Evolutionary conservation across 495 filamentous ascomycete genomes (phyloP).

Genomic region (Barbatosphaeria neglecta): DNA sequence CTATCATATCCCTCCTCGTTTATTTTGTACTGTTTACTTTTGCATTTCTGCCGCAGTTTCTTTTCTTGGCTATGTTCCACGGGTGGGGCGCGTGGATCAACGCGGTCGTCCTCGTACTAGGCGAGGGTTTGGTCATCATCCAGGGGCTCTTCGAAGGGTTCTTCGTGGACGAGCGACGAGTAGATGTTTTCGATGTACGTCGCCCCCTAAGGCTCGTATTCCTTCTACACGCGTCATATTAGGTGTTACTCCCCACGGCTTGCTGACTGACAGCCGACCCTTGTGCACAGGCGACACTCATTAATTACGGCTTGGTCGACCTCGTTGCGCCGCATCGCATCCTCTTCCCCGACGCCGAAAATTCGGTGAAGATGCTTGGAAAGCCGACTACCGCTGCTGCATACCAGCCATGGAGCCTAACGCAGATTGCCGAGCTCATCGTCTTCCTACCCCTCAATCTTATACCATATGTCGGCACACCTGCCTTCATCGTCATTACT

Average conservation of each 20-base stretch:
- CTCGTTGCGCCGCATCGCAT: conserved; percentile 63
- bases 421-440: conserved; percentile 69
- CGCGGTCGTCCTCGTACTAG: conserved; percentile 66
- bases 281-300: conserved; percentile 27
- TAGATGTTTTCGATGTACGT: conserved; percentile 87
- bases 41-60: conserved; percentile 77
- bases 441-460: conserved; percentile 79
- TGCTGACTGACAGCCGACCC: background rate
- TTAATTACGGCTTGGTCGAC: conserved; percentile 36
- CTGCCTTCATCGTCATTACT: conserved; percentile 64
- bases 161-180: conserved; percentile 67
- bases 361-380: conserved; percentile 60
- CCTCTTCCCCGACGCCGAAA: conserved; percentile 47
- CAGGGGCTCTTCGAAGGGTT: conserved; percentile 69
- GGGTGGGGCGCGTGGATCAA: conserved; percentile 63
- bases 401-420: conserved; percentile 56
- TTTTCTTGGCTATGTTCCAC: conserved; percentile 70
- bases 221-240: too few species aligned
- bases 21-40: conserved; percentile 71
- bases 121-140: conserved; percentile 70
- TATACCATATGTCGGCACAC: conserved; percentile 73
- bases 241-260: conserved; percentile 3
- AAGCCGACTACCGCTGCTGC: conserved; percentile 56
- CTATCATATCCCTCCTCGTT: conserved; percentile 59
- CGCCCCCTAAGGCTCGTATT: too few species aligned